Base-by-base conservation (phyloP, 352 stramenopile species). In the Aphanomyces euteiches region DNA sequence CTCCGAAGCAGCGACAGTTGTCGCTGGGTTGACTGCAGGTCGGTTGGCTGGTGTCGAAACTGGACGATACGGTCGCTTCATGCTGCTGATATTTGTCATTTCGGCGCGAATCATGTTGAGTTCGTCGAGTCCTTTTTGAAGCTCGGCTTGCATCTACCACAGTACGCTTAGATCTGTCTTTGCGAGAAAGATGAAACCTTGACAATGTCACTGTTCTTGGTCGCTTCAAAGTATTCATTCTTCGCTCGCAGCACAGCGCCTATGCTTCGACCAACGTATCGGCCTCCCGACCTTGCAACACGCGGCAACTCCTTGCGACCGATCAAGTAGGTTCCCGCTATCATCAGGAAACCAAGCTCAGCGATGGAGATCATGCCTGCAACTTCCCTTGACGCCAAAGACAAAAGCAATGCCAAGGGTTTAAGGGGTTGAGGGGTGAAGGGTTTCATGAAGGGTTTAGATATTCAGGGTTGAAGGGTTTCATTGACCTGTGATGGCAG, bases 171-270 rank as follows among this genome's bases (percentile, higher is more conserved):
- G 28, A 28, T 28, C 17, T 28, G 28, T 28, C 28, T 28, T 28
- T 28, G 28, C 28, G 28, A 28, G 28, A 28, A 28, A 28, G 17
- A 50, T 12, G 43, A 50, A 19, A 87, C 81, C 73, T 89, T 89
- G 72, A 92, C 81, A 5, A 92, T 79, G 43, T 92, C 80, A 57
- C 85, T 89, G 79, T 90, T 81, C 47, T 85, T 88, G 1, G 85
- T 92, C 28, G 83, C 85, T 74, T 92, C 82, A 58, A 90, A 92
- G 73, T 90, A 92, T 76, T 92, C 83, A 54, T 90, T 86, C 73
- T 92, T 92, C 41, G 85, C 85, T 56, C 85, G 85, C 37, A 92
- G 65, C 48, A 90, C 84, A 7, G 85, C 85, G 36, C 85, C 85
- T 7, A 92, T 77, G 0, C 78, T 82, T 56, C 85, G 81, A 1